Base-by-base conservation (phyloP, 140 eudicot species). In the Flaveria floridana region DNA sequence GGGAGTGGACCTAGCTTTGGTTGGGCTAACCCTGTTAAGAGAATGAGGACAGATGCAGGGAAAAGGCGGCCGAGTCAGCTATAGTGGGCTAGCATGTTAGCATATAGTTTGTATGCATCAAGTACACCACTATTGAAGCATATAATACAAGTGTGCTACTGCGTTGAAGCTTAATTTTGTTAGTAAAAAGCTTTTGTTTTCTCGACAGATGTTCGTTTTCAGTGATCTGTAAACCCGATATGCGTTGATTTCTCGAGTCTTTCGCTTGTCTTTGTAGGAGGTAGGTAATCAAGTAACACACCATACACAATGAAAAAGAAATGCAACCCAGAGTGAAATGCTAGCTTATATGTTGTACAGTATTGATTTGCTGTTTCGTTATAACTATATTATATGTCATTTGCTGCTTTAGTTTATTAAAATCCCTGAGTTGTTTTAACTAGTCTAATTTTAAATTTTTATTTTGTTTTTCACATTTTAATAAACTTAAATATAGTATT, bases 1-100 rank as follows among this genome's bases (percentile, higher is more conserved):
- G 86, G 88, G 56, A 68, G 85, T 23, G 80, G 91, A 58, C 81
- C 82, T 58, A 59, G 74, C 18, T 76, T 86, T 46, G 90, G 96
- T 7, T 92, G 98, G 98, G 91, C 98, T 26, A 92, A 92, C 80
- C 96, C 98, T 18, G 98, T 92, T 26, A 92, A 92, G 86, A 82
- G 82, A 55, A 81, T 88, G 95, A 84, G 98, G 80, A 89, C 95
- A 1, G 98, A 86, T 76, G 84, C 90, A 9, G 96, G 90, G 20
- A 92, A 88, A 78, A 79, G 96, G 75, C 82, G 96, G 11, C 98
- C 95, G 10, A 92, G 96, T 76, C 92, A 87, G 72, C 61, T 87
- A 26, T 89, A 85, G 88, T 11, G n/a, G 19, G 65, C 63, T 68
- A 58, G 78, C 25, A 65, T 76, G 70, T 57, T 68, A 68, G 83